Base-by-base conservation (phyloP, 768 basidiomycete genomes). In the Pleurotus ostreatus region DNA sequence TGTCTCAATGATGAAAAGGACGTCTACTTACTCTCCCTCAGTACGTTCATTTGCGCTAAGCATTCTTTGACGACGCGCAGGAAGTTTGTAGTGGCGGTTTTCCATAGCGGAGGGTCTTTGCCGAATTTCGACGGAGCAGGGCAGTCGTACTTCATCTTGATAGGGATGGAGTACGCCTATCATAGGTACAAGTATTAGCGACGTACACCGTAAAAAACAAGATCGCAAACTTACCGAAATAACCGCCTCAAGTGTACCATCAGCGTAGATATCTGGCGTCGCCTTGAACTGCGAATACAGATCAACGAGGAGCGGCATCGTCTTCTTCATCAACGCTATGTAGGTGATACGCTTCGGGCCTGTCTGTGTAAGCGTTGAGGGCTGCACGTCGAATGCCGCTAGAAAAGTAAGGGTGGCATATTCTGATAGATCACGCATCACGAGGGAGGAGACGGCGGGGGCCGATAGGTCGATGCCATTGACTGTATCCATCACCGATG, bases 111-210 rank as follows among this genome's bases (percentile, higher is more conserved):
- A 18, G 70, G 72, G 63, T 95, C 96, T 54, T 91, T 87, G 2
- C 92, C 93, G 65, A 84, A 92, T 65, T 88, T 94, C 40, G 89
- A 93, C 0, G 96, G 82, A 0, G 89, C 74, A 0, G 96, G 95
- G 68, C 95, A 97, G 37, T 96, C 93, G 60, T 98, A 96, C 70
- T 95, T 95, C 60, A 98, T 74, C 65, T 94, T 94, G 67, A 98
- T 84, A 1, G 96, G 94, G 34, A 96, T 87, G 3, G 90, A 83
- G 63, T 91, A 94, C 0, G 94, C 88, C 90, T 93, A 44, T 25
- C 49, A 15, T 9, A 16, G 56, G 49, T 34, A 22, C 16, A 43
- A 15, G 23, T 40, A 6, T 13, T 40, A 45, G 25, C 12, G 5
- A 4, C 11, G n/a, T 30, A 44, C 30, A 13, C 12, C 37, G 23